Evolutionary conservation across 164 flowering plant genomes (phyloP), one percentile per base, ranked within the genome.

Genomic region (Berberis thunbergii): DNA sequence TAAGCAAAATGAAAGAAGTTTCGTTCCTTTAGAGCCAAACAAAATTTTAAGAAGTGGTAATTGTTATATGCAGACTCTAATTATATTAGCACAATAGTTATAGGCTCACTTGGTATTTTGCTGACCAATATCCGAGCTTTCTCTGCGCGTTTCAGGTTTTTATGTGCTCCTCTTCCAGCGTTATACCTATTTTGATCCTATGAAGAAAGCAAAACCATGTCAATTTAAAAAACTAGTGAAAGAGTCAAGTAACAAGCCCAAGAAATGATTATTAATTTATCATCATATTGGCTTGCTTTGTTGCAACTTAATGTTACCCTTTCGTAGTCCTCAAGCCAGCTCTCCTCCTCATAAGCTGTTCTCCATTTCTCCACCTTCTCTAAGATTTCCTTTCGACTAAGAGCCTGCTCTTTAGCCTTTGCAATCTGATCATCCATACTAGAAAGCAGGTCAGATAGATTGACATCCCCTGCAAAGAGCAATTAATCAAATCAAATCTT

Each of bases 251-350:
- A 7, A 52, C 8, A 52, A 26, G 26, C 26, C 26, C 26, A 26
- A 26, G 26, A 26, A 26, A 26, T 26, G 26, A 26, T 26, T 26
- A 26, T 26, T 26, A 26, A 26, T 26, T 26, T 26, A 26, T 26
- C 26, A 26, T 26, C 26, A 26, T 26, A 26, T 26, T 26, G 26
- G 26, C 26, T 26, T 26, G 26, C 26, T 26, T 26, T 26, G 0
- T 26, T 26, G 26, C 26, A 26, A 26, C 26, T 26, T 26, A 26
- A 26, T 26, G 4, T 72, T 77, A 90, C 97, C 84, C 72, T 82
- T 76, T 90, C 94, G 78, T 90, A 90, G 39, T 85, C 95, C 68
- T 90, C 97, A 64, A 94, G 89, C 97, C 97, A 94, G 67, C 69
- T 79, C 73, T 94, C 98, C 73, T 94, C 96, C 73, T 80, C 87